phyloP scores from a whole-genome alignment of 2,329 filamentous ascomycete genomes.

The Ambrosiella xylebori region DNA sequence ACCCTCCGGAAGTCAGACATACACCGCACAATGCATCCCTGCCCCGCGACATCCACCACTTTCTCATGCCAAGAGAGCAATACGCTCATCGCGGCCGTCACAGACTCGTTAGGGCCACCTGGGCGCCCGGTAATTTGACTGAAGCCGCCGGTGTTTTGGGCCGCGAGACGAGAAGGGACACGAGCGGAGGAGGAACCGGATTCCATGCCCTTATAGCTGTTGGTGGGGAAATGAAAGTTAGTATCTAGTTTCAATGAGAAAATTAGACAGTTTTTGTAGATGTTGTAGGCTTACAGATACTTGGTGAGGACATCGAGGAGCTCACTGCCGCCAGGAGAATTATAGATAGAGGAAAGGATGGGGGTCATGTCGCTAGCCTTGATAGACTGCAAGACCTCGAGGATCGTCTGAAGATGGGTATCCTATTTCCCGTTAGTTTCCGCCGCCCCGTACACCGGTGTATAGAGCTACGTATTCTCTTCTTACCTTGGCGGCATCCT shows the following conservation, averaged over 20 bases:
- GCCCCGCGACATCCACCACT: conserved; percentile 80
- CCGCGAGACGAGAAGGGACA: conserved; percentile 37
- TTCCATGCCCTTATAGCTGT: conserved; percentile 81
- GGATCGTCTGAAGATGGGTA: conserved; percentile 68
- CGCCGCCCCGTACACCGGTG: neutral
- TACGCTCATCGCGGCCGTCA: conserved; percentile 86
- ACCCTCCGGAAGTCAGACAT: conserved; percentile 92
- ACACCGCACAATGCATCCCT: conserved; percentile 78
- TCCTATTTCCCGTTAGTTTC: conserved; percentile 36
- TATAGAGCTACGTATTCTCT: neutral
- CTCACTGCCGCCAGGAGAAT: conserved; percentile 63
- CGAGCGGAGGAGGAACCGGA: conserved; percentile 22
- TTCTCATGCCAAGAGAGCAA: conserved; percentile 98
- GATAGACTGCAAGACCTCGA: conserved; percentile 90
- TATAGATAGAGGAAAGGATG: conserved; percentile 66
- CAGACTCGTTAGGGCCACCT: conserved; percentile 42
- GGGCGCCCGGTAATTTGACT: conserved; percentile 53
- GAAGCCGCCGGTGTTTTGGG: conserved; percentile 67
- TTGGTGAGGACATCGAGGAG: conserved; percentile 90
- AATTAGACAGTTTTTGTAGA: neutral
- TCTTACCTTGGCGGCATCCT: conserved; percentile 39
- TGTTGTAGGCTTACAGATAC: conserved; percentile 56
- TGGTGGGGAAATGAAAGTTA: neutral
- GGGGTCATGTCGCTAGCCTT: conserved; percentile 91
- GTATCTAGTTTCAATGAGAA: neutral